These are phyloP conservation scores for Rubia occidens DNA, from an alignment of 305 asterid genomes.

Conservation along the genomic window DNA sequence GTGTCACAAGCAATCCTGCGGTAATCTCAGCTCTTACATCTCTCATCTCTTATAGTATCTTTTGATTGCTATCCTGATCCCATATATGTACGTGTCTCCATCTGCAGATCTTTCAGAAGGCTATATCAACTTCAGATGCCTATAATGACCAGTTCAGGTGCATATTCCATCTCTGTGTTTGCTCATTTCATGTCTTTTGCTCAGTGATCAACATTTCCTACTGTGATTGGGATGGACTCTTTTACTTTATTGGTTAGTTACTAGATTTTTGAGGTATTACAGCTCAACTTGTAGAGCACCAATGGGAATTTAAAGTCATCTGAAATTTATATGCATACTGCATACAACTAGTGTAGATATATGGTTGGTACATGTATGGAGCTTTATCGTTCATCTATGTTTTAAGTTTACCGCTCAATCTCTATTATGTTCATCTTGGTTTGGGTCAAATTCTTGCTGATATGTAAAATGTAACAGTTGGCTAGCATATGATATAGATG, in stretches of 20 bases:
- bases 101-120: slow-evolving; percentile 95
- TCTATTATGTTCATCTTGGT: neutral
- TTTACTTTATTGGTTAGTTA: neutral
- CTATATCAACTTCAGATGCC: slow-evolving; percentile 93
- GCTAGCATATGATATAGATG: neutral
- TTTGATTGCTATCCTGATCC: neutral
- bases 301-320: neutral
- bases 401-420: neutral
- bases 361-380: neutral
- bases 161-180: neutral
- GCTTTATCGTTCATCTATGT: neutral
- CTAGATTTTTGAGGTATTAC: neutral
- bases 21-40: slow-evolving; percentile 21
- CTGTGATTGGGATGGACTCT: neutral
- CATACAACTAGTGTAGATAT: neutral
- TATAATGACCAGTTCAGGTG: slow-evolving; percentile 97
- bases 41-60: neutral
- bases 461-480: neutral
- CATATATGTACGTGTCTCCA: neutral
- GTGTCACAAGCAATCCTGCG: slow-evolving; percentile 98
- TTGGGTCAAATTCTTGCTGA: neutral
- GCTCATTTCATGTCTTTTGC: neutral
- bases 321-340: neutral
- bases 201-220: neutral
- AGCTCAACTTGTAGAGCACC: neutral